phyloP scores from a whole-genome alignment of 257 asterid genomes.

The Salvia miltiorrhiza region DNA sequence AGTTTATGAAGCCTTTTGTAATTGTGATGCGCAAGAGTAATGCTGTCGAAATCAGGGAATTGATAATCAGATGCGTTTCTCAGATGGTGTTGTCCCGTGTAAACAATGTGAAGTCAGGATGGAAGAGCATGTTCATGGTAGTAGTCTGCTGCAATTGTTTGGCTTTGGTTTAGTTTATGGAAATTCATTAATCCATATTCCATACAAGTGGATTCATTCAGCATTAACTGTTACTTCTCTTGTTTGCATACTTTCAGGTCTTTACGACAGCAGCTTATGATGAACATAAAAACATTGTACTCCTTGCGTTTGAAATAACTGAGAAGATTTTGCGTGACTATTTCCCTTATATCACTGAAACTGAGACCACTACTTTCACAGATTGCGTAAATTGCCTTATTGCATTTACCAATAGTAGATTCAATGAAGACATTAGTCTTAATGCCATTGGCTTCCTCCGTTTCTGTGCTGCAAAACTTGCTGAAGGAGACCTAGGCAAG shows the following conservation, averaged over 20 bases:
- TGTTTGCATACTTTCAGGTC: constrained; percentile 52
- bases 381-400: constrained; percentile 95
- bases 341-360: constrained; percentile 95
- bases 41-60: constrained; percentile 95
- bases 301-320: constrained; percentile 89
- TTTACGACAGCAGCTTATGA: constrained; percentile 97
- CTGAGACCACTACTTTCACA: constrained; percentile 96
- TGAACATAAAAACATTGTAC: constrained; percentile 91
- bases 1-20: constrained; percentile 99
- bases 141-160: constrained; percentile 20
- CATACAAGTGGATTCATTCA: constrained; percentile 12
- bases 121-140: constrained; percentile 99
- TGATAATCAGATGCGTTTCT: constrained; percentile 94
- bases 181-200: background rate
- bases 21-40: constrained; percentile 97
- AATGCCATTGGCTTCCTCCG: constrained; percentile 96
- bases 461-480: constrained; percentile 95
- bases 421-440: constrained; percentile 92
- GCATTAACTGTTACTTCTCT: constrained; percentile 11
- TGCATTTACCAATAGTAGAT: constrained; percentile 92
- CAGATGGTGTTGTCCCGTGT: constrained; percentile 98
- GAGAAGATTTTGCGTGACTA: constrained; percentile 97
- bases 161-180: constrained; percentile 8
- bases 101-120: constrained; percentile 93
- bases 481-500: constrained; percentile 85